Evolutionary conservation across 805 yeast genomes (phyloP), one percentile per base, ranked within the genome.

Genomic region (Candida sakaeoensis): DNA sequence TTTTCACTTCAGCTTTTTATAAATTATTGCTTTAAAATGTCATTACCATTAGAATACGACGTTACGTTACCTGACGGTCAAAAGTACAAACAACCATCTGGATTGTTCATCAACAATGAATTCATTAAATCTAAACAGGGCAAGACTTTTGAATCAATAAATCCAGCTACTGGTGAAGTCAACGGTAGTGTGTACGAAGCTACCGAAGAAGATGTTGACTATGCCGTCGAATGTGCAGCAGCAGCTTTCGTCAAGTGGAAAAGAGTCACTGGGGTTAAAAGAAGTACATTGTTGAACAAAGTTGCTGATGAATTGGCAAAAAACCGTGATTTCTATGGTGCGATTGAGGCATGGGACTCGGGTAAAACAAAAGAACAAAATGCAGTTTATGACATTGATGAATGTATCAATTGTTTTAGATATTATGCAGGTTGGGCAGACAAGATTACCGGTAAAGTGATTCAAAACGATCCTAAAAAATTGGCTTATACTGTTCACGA

Each of bases 401-500:
- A 70, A 43, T 65, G 73, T 45, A 67, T 70, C 39, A 59, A 51
- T 29, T 69, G 70, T 39, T 64, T 73, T 49, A 63, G 72, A 45
- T 77, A 76, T 58, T 77, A 70, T 58, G 82, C 80, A 24, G 82
- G 81, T 21, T 76, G 80, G 80, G 78, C 80, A 27, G 82, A 77
- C 58, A 77, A 77, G 52, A 60, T 75, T 33, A 64, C 61, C 41
- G 82, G 82, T 27, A 64, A 58, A 34, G 64, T 66, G 33, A 67
- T 68, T 48, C 67, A 65, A 50, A 60, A 62, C 49, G 63, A 63
- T 55, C 70, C 74, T 17, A 63, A 65, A 44, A 72, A 71, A 56
- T 67, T 83, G 51, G 85, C 85, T 25, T 80, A 79, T 62, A 81
- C 89, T 18, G 68, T 80, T 39, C 80, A 80, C 48, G 85, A 82